Base-by-base conservation (phyloP, 164 flowering plant genomes). In the Echeveria elegans region DNA sequence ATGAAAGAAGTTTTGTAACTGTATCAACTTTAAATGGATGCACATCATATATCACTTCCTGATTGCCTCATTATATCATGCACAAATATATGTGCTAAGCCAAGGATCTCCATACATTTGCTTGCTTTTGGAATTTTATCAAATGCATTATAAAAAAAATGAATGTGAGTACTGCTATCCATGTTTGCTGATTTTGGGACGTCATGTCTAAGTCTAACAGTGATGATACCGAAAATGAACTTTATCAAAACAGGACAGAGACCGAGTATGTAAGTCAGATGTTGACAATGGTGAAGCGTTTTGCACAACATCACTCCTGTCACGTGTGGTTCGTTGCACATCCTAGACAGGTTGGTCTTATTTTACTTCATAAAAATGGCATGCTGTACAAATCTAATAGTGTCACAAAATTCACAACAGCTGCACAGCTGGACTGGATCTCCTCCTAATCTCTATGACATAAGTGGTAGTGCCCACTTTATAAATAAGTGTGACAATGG, bases 291-390 rank as follows among this genome's bases (percentile, higher is more conserved):
- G 67, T 95, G 67, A 95, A 88, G 72, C 80, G 97, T 30, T 95
- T 95, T 77, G 99, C 99, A 66, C 97, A 92, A 62, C 97, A 88
- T 77, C 94, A 95, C 70, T 72, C 86, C 23, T 92, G 97, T 72
- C 99, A 95, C 81, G 99, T 95, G 69, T 95, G 99, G 99, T 95
- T 95, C 83, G 99, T 95, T 4, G 99, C 99, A n/a, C 99, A 95
- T 82, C 99, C 99, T 15, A 79, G 85, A 78, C 99, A 94, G 96
- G 98, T 88, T 53, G 6, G 77, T n/a, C 32, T 56, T 52, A 48
- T 32, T 2, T 16, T 40, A 14, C 66, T 6, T 50, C 19, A 60
- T 62, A 56, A 56, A 56, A 12, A 24, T 23, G 31, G 16, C 4
- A 56, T 29, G 19, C 14, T 28, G 18, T 28, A 56, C 60, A 24